A percentile compares a stretch with the other conserved stretches of the same genome.
These are phyloP conservation scores for Saccharum officinarum DNA, from an alignment of 176 grass and related monocot species.

Conservation along the genomic window DNA sequence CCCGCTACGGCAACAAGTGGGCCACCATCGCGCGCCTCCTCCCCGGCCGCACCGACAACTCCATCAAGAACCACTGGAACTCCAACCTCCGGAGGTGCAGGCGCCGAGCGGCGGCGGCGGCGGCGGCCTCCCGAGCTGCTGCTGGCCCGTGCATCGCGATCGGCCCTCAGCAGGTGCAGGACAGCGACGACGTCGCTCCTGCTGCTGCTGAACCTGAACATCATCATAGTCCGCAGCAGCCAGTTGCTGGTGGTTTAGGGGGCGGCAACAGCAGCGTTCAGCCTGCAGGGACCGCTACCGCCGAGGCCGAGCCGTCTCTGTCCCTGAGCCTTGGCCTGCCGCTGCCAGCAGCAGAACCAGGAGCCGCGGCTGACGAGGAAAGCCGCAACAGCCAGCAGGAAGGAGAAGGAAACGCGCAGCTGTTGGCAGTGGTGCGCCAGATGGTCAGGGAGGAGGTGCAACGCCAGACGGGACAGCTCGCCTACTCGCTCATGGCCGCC, in stretches of 20 bases:
- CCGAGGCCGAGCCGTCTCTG: not conserved
- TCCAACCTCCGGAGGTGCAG: conserved; percentile 48
- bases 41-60: conserved; percentile 68
- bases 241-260: not conserved
- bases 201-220: not conserved
- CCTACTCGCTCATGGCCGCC: not conserved
- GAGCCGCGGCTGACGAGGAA: not conserved
- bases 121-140: not conserved
- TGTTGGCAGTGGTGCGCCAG: not conserved
- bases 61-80: conserved; percentile 85
- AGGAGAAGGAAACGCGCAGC: not conserved
- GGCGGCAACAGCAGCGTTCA: not conserved
- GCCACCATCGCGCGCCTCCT: conserved; percentile 66
- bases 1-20: conserved; percentile 65
- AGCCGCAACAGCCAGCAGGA: not conserved
- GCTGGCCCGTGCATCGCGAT: not conserved
- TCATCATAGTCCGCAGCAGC: not conserved
- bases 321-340: conserved; percentile 6
- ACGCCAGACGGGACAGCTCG: not conserved
- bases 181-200: not conserved
- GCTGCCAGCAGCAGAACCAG: not conserved
- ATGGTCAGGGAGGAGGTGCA: conserved; percentile 31
- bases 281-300: not conserved
- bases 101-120: not conserved
- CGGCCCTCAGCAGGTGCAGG: not conserved